Conservation (phyloP, 305 asterid species). For the Fraxinus platypoda region DNA sequence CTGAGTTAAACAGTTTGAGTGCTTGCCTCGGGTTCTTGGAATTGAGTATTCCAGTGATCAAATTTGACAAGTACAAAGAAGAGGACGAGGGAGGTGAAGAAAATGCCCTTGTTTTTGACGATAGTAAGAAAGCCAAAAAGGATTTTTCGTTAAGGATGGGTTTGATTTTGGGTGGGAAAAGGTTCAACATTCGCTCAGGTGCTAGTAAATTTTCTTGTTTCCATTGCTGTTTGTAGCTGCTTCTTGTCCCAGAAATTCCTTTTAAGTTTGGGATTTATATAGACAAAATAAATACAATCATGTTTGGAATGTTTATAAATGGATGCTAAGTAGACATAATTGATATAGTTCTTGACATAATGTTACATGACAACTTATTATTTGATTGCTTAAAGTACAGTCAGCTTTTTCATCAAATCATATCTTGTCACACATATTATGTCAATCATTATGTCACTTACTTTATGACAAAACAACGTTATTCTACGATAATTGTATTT, state of each 20-base stretch:
- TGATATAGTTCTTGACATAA: background rate
- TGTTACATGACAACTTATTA: background rate
- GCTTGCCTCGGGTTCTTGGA: constrained; percentile 55
- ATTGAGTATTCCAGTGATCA: constrained; percentile 48
- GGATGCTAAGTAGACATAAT: background rate
- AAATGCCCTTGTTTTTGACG: constrained; percentile 22
- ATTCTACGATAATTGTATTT: background rate
- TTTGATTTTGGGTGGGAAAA: constrained; percentile 39
- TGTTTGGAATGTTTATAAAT: background rate
- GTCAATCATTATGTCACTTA: background rate
- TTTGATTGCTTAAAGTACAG: no score
- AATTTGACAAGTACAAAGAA: constrained; percentile 42
- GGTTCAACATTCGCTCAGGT: constrained; percentile 45
- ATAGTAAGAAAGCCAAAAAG: constrained; percentile 23
- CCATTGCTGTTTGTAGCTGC: background rate
- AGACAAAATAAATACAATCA: background rate
- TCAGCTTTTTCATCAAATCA: background rate
- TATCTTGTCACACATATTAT: background rate
- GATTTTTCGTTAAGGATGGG: constrained; percentile 18
- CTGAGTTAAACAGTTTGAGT: constrained; percentile 51
- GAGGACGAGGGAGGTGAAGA: constrained; percentile 31
- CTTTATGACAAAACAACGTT: background rate
- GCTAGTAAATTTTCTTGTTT: constrained; percentile 14
- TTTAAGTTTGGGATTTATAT: background rate
- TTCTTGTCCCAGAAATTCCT: background rate